These are phyloP conservation scores for Candida odintsovae DNA, from an alignment of 805 yeast genomes.

Conservation along the genomic window DNA sequence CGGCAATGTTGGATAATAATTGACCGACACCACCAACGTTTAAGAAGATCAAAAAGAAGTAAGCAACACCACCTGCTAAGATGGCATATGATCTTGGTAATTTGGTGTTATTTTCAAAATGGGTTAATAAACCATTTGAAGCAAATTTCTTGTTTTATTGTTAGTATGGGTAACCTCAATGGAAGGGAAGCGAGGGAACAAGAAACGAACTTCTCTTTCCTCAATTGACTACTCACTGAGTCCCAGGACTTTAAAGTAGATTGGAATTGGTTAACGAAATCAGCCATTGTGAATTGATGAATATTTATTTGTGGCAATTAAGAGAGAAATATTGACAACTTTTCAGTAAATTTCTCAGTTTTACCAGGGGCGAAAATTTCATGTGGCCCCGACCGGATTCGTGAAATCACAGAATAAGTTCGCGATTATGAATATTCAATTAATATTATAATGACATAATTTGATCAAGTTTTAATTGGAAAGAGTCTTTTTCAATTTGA, in stretches of 20 bases:
- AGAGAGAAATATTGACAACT: neutral
- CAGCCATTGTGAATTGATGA: conserved; percentile 28
- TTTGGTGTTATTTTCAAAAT: conserved; percentile 25
- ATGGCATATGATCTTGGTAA: conserved; percentile 85
- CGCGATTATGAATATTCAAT: too few relatives aligned
- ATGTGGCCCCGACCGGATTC: neutral
- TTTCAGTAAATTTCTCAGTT: too few relatives aligned
- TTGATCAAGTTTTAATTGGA: too few relatives aligned
- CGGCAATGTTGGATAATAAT: conserved; percentile 86
- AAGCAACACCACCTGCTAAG: conserved; percentile 55
- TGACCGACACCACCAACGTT: conserved; percentile 96
- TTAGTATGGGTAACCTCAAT: too few relatives aligned
- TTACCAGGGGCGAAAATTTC: neutral
- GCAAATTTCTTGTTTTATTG: conserved; percentile 14
- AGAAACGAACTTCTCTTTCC: too few relatives aligned
- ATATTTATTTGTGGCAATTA: too few relatives aligned
- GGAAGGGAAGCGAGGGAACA: too few relatives aligned
- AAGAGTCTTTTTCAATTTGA: too few relatives aligned
- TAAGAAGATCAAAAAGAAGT: conserved; percentile 74
- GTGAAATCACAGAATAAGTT: too few relatives aligned
- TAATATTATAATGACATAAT: too few relatives aligned
- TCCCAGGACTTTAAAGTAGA: conserved; percentile 42
- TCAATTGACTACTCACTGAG: conserved; percentile 31
- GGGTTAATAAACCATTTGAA: conserved; percentile 16
- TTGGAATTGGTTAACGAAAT: conserved; percentile 41